Evolutionary conservation across 371 early-diverging fungal genomes (phyloP), one percentile per base, ranked within the genome.

Genomic region (Rhizopus delemar): DNA sequence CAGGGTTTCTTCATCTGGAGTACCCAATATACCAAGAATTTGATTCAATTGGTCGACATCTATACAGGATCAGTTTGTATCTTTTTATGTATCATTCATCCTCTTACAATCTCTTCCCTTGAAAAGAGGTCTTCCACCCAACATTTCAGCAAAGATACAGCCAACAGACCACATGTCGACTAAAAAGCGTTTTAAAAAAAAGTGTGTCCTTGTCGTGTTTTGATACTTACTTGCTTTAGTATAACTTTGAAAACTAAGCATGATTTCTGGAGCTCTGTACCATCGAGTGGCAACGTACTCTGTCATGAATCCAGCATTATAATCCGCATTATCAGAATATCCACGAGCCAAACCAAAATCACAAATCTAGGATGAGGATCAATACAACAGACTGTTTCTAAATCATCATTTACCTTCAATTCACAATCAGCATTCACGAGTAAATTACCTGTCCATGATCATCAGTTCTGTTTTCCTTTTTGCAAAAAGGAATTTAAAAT

Each of bases 111-210:
- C 95, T 56, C 92, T 86, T 31, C 96, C 96, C 65, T 89, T 90
- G 72, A 95, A 95, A 57, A 95, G 72, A 29, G 92, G 90, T 70
- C 90, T 89, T 38, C 95, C 90, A 43, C 94, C 92, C 35, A 95
- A 74, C 80, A 99, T 86, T 73, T 99, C 99, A 22, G 97, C 97
- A 73, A 99, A 93, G 46, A 98, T 93, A 75, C 97, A 97, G 22
- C 99, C 99, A 12, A 97, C 94, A 4, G 96, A 93, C 99, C 99
- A 99, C 78, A 98, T 92, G 66, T 99, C 99, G 62, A 95, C 89
- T 85, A 76, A 32, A 36, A 49, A 41, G 8, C 38, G 33, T 48
- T 16, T 8, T 31, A 32, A 35, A 13, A 12, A 35, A 36, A 28
- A 31, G 6, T 28, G 29, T 0, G 28, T 3, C 6, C 0, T 36